Evolutionary conservation across 306 rosid genomes (phyloP), one percentile per base, ranked within the genome.

Genomic region (Quercus bicolor): DNA sequence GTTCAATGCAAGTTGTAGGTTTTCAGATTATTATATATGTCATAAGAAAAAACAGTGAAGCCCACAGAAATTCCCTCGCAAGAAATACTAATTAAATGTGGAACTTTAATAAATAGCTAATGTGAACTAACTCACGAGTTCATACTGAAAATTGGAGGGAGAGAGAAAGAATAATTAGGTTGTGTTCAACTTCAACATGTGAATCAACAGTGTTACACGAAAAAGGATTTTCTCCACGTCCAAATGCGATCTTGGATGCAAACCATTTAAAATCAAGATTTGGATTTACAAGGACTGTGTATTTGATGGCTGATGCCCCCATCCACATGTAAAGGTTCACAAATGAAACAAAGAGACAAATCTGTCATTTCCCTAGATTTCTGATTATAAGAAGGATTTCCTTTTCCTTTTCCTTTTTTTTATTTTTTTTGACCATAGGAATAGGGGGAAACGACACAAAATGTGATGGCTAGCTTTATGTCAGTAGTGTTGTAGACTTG

Each of bases 141-240:
- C 29, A 21, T 1, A n/a, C 34, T 31, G 72, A 66, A 66, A 66
- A 66, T 34, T 34, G 28, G 51, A 20, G 13, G 33, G 66, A 74
- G 40, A 74, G 34, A 56, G 55, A 73, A 53, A 74, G 70, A 43
- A 6, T 1, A 12, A 26, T 26, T 57, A 43, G 15, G 40, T 18
- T 37, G 18, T 21, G 16, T 26, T 26, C 57, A 45, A 75, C 72
- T 26, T 26, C 57, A 45, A 75, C 72, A 26, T 24, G 71, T 75
- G 79, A 75, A 75, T n/a, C 79, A 16, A 45, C 72, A 75, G 78
- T 61, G 56, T 14, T 24, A 71, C 13, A 14, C 15, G n/a, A 5
- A 29, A 64, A 66, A 19, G 52, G 26, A 10, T 19, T 18, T 33
- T 18, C 9, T 66, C 2, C 16, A 3, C 6, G 15, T 2, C 68